Percentiles rank a stretch among this genome's conserved stretches.
Conservation (phyloP, 768 basidiomycete species). For the Pisolithus tinctorius region DNA sequence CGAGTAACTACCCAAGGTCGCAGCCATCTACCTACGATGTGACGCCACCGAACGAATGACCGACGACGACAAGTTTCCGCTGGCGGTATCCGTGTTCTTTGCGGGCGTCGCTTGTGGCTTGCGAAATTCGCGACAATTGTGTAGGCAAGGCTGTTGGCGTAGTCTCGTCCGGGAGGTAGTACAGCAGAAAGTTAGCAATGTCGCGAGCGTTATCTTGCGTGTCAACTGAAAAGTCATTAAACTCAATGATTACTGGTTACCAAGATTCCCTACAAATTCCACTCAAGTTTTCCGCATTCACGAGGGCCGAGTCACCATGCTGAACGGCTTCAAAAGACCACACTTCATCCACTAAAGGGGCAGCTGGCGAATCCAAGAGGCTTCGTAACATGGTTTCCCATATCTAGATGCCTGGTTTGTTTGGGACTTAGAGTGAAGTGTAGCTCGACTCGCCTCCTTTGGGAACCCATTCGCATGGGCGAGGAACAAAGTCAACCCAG, state of each 20-base stretch:
- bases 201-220: slow-evolving; percentile 78
- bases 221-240: slow-evolving; percentile 41
- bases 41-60: slow-evolving; percentile 83
- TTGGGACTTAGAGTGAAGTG: neutral
- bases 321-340: slow-evolving; percentile 83
- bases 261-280: slow-evolving; percentile 44
- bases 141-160: slow-evolving; percentile 38
- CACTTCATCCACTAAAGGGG: slow-evolving; percentile 52
- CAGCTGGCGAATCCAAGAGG: slow-evolving; percentile 40
- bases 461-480: slow-evolving; percentile 84
- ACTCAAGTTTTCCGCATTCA: slow-evolving; percentile 56
- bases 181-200: slow-evolving; percentile 63
- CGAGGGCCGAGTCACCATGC: slow-evolving; percentile 75
- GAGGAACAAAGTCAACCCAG: slow-evolving; percentile 63
- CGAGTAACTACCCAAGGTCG: neutral
- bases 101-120: slow-evolving; percentile 37
- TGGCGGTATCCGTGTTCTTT: slow-evolving; percentile 39
- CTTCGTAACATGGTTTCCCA: slow-evolving; percentile 66
- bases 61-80: slow-evolving; percentile 60
- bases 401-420: slow-evolving; percentile 38
- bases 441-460: slow-evolving; percentile 57
- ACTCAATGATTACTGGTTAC: neutral
- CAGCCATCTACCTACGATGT: slow-evolving; percentile 46
- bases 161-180: slow-evolving; percentile 51
- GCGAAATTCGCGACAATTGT: slow-evolving; percentile 43